phyloP scores from a whole-genome alignment of 139 green algal genomes.

The Micromonas pusilla region DNA sequence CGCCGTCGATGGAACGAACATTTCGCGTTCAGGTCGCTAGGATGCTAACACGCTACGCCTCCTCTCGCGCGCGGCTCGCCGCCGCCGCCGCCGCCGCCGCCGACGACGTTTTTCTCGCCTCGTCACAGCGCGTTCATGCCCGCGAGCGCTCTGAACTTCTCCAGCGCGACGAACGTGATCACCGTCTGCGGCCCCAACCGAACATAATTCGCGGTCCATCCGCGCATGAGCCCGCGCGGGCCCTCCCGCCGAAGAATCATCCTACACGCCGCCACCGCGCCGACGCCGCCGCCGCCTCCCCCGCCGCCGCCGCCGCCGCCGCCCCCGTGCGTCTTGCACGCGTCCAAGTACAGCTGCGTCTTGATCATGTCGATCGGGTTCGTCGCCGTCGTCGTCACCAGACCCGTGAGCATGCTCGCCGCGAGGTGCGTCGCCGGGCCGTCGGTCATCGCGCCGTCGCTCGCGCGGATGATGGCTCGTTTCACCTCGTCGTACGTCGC shows the following conservation, averaged over 20 bases:
- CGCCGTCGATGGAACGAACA: too few species aligned
- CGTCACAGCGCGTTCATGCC: slow-evolving; percentile 19
- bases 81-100: too few species aligned
- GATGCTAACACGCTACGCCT: too few species aligned
- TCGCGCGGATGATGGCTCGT: slow-evolving; percentile 33
- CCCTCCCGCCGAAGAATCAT: not conserved
- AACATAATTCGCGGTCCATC: slow-evolving; percentile 55
- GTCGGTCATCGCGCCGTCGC: slow-evolving; percentile 47
- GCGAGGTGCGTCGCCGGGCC: slow-evolving; percentile 50
- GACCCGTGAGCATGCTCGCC: slow-evolving; percentile 62
- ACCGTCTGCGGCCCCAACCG: slow-evolving; percentile 63
- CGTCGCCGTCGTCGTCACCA: slow-evolving; percentile 80
- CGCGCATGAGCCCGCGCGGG: slow-evolving; percentile 19
- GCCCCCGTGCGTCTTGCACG: not conserved
- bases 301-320: not conserved
- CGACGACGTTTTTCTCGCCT: too few species aligned
- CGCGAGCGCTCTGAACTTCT: slow-evolving; percentile 25
- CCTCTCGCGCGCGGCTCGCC: too few species aligned
- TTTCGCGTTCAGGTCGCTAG: too few species aligned
- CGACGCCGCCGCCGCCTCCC: too few species aligned
- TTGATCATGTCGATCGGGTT: slow-evolving; percentile 84
- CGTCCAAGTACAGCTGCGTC: slow-evolving; percentile 58
- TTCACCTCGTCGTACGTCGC: slow-evolving; percentile 82
- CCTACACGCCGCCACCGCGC: not conserved
- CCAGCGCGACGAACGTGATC: slow-evolving; percentile 62